Evolutionary conservation across 2,329 filamentous ascomycete species (phyloP), one percentile per base, ranked within the genome.

Genomic region (Fusarium siculi): DNA sequence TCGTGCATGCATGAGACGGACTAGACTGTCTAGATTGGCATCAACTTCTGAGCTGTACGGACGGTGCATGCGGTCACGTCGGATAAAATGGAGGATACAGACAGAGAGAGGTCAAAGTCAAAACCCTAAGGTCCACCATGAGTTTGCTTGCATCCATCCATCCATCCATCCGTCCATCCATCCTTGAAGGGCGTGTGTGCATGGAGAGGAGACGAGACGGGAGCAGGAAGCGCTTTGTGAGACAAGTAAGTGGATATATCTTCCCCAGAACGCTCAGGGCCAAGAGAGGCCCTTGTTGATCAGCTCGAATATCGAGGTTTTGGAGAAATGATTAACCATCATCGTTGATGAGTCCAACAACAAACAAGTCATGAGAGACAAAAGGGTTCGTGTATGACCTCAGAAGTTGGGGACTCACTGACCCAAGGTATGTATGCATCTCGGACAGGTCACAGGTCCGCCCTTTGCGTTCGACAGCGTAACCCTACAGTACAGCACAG

Each of bases 61-160:
- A 59, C 19, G 44, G 37, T 36, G 54, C 37, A 34, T 34, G 39
- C 52, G 52, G 66, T 36, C 46, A 56, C 44, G 34, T 64, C 70
- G 70, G 70, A 72, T 73, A 71, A 73, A 73, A 68, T 57, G 40
- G 54, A 47, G 15, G 54, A 57, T 47, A n/a, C 40, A 66, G 62
- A 66, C 36, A 60, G 43, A 58, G 25, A 52, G 57, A 68, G 30
- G 49, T 25, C 58, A 43, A 68, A 36, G 59, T 43, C 37, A 71
- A 71, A 50, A 18, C 39, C 54, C 60, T 70, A 60, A 55, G 66
- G 47, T 53, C 67, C 71, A 52, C 62, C 47, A 49, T 66, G 37
- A 56, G 56, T 50, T 50, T 53, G 42, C 46, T 50, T 53, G 36
- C 46, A 61, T 55, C 63, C 58, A 55, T 40, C 57, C 54, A 54